Base-by-base conservation (phyloP, 2,329 filamentous ascomycete species). In the Apiospora pterosperma region DNA sequence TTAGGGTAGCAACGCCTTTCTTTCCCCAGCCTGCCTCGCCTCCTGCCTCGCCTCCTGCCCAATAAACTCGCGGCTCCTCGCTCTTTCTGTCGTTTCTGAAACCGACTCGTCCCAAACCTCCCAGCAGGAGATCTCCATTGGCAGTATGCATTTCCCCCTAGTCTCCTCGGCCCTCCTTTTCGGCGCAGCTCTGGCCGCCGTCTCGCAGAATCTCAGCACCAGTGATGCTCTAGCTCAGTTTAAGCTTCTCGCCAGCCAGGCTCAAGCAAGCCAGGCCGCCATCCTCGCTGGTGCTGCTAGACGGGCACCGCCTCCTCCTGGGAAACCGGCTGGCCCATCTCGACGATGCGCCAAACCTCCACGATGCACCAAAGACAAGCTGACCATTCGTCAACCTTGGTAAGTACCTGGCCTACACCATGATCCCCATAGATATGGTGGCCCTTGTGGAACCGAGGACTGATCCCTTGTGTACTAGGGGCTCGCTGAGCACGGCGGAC, bases 401-500 rank as follows among this genome's bases (percentile, higher is more conserved):
- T 62, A 48, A 48, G 60, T 25, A 21, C n/a, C n/a, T n/a, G 55
- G 12, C 12, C 14, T 6, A 0, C 23, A 25, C 23, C n/a, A 25
- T 5, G 16, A 25, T 8, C 42, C 1, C 14, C 10, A 4, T 12
- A 5, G 21, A 1, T 8, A 2, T 48, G 21, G 42, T 25, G 42
- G 42, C 25, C 42, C 14, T 8, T 2, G 38, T 2, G 19, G 4
- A 11, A 36, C 25, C 8, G 23, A 21, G 5, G 36, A 31, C 59
- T 41, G 11, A 60, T 19, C 1, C 12, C 12, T 39, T 28, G 14
- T 28, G 16, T 28, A 21, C 59, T 36, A 70, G 69, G 68, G 68
- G 68, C 21, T 63, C 63, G 3, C 41, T 70, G 42, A 68, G 62
- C 36, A 60, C 66, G 36, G 28, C 39, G 1, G 67, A 71, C 16